Evolutionary conservation across 129 eudicot genomes (phyloP).

Genomic region (Lonicera japonica): DNA sequence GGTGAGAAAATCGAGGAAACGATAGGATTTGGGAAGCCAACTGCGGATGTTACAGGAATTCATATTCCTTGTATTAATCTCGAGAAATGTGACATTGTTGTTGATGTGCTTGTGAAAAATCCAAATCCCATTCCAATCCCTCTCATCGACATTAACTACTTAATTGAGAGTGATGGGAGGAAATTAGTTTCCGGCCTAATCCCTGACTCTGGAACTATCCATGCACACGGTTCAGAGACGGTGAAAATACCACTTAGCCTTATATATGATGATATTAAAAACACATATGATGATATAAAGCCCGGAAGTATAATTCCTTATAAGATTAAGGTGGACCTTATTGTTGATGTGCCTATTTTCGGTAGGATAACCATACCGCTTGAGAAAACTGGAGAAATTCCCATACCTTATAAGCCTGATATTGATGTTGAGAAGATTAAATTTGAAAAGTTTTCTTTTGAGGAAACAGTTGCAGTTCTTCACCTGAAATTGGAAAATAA

Average conservation of each 20-base stretch:
- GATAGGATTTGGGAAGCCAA: conserved; percentile 90
- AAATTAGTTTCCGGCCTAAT: conserved; percentile 89
- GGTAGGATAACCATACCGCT: conserved; percentile 87
- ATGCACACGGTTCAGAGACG: conserved; percentile 97
- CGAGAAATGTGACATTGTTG: conserved; percentile 65
- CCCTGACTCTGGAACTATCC: conserved; percentile 96
- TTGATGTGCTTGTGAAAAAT: conserved; percentile 77
- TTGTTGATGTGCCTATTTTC: conserved; percentile 85
- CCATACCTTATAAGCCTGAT: conserved; percentile 91
- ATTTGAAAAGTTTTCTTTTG: conserved; percentile 80
- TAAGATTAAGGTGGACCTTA: conserved; percentile 69
- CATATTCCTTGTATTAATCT: conserved; percentile 79
- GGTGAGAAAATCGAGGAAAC: conserved; percentile 96
- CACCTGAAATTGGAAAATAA: conserved; percentile 87
- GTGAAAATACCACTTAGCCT: conserved; percentile 68
- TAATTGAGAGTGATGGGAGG: conserved; percentile 86
- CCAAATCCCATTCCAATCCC: conserved; percentile 95
- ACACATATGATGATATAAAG: conserved; percentile 62
- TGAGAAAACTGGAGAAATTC: conserved; percentile 92
- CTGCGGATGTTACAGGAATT: conserved; percentile 86
- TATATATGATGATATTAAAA: conserved; percentile 71
- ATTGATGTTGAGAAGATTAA: conserved; percentile 82
- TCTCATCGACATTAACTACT: conserved; percentile 84
- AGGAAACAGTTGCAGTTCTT: conserved; percentile 76
- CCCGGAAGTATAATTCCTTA: conserved; percentile 94